Evolutionary conservation across 1,284 basidiomycete species (phyloP), one percentile per base, ranked within the genome.

Genomic region (Cryptococcus hybrid): DNA sequence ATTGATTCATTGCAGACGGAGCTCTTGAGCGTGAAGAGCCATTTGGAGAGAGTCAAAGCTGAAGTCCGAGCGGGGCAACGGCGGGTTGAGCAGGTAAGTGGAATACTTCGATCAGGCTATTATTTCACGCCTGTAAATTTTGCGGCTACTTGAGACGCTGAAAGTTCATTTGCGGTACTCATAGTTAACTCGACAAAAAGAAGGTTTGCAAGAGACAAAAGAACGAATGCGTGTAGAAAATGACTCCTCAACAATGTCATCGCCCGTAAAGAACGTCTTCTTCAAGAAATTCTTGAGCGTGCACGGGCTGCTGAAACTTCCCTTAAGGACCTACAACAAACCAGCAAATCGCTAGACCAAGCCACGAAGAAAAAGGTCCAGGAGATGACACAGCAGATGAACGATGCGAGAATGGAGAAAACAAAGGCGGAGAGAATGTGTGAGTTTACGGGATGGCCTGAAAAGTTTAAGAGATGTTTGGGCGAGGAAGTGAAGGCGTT

Each of bases 191-290:
- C 57, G 75, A n/a, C 71, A 74, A 56, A 74, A 62, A 15, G 77
- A 77, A 48, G 76, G 76, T 60, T 61, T 77, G 37, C 71, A 73
- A 50, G 76, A 77, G 54, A 75, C 74, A 3, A 67, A 69, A 48
- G 75, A 75, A 40, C 60, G 77, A 44, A 71, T 74, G 66, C 59
- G 74, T n/a, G 61, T 65, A 12, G 74, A 78, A 56, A 66, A 65
- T 37, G 76, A 78, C 36, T 64, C 70, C 54, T 75, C 49, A 71
- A 76, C 52, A 75, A 75, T 46, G 70, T 76, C 18, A 72, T 77
- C 34, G 58, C 64, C 2, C 56, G 77, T 36, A 76, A 76, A 51
- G 76, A 78, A 57, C 63, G 76, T 0, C 57, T 77, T 30, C 59
- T 76, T 12, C 64, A 71, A 52, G 77, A 78, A 58, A 66, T 75